Base-by-base conservation (phyloP, 768 basidiomycete genomes). In the Xerocomellus amylosporus region DNA sequence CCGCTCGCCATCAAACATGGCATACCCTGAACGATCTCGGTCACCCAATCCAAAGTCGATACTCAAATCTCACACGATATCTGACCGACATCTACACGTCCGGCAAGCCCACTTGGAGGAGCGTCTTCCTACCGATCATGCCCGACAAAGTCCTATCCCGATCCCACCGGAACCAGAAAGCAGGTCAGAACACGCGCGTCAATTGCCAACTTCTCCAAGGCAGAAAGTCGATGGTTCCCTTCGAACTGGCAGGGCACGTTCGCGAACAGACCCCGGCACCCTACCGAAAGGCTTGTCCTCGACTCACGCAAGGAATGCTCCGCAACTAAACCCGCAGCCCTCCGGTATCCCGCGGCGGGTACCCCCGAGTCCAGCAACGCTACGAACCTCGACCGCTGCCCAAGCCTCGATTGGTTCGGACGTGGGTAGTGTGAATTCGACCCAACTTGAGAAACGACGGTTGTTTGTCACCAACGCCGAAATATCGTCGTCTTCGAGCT, bases 401-500 rank as follows among this genome's bases (percentile, higher is more conserved):
- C 54, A 49, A 9, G 56, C 30, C 7, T 45, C 58, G 4, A 51
- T 61, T 17, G 50, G 55, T 24, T 46, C 60, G 30, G 77, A 79
- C 49, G 49, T 57, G n/a, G 71, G 72, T 44, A 64, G 66, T 41
- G 64, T 68, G 36, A 71, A 75, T 17, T 34, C 55, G 24, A 42
- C 20, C 12, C 58, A 44, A 28, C 50, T 20, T n/a, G 66, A 67
- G 22, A 70, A 67, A 46, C 73, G 79, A 5, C 78, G 73, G 39
- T 64, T 80, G 17, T 75, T 74, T 12, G 75, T 81, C 24, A 71
- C 77, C 8, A 80, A 79, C 52, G 74, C 75, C 1, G 74, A 75
- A 40, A 71, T 75, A 12, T 61, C 73, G n/a, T 65, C 74, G 3
- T 76, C 78, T 9, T 73, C 70, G 19, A 71, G 77, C 44, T 77